These are phyloP conservation scores for Dalbergia cochinchinensis DNA, from an alignment of 306 rosid genomes.

Conservation along the genomic window DNA sequence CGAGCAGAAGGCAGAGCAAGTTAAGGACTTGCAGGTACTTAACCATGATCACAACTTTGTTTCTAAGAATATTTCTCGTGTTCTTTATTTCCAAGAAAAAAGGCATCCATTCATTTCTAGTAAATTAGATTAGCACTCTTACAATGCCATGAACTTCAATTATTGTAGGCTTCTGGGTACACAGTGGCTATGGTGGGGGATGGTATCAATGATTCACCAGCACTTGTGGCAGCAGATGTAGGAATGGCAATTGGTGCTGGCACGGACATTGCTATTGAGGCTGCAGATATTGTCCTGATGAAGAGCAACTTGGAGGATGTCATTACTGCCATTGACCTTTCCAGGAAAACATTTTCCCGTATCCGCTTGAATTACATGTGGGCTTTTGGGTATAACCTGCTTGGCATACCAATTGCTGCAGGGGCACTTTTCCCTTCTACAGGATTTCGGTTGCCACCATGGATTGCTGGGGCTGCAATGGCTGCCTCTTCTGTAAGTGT, in stretches of 20 bases:
- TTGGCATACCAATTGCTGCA: constrained; percentile 79
- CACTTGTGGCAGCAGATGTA: constrained; percentile 83
- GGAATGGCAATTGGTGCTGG: constrained; percentile 93
- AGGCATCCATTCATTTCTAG: too few relatives aligned
- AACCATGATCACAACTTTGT: background rate
- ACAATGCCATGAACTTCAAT: too few relatives aligned
- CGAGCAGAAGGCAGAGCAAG: constrained; percentile 67
- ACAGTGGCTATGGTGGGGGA: constrained; percentile 87
- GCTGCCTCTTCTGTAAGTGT: constrained; percentile 90
- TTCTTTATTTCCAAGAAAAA: too few relatives aligned
- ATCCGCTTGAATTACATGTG: constrained; percentile 75
- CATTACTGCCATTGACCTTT: constrained; percentile 78
- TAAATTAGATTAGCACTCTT: too few relatives aligned
- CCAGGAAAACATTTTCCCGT: constrained; percentile 66
- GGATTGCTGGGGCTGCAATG: constrained; percentile 94
- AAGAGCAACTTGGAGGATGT: constrained; percentile 86
- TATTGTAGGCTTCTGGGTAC: constrained; percentile 59
- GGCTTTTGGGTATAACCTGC: constrained; percentile 84
- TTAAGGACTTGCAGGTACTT: constrained; percentile 72
- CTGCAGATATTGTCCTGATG: constrained; percentile 85
- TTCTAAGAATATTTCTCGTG: background rate
- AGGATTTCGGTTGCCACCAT: constrained; percentile 73
- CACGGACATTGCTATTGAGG: constrained; percentile 87
- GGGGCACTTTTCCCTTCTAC: constrained; percentile 70
- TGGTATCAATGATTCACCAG: constrained; percentile 88